Conservation (phyloP, 2,329 filamentous ascomycete species). For the Hirsutella minnesotensis region DNA sequence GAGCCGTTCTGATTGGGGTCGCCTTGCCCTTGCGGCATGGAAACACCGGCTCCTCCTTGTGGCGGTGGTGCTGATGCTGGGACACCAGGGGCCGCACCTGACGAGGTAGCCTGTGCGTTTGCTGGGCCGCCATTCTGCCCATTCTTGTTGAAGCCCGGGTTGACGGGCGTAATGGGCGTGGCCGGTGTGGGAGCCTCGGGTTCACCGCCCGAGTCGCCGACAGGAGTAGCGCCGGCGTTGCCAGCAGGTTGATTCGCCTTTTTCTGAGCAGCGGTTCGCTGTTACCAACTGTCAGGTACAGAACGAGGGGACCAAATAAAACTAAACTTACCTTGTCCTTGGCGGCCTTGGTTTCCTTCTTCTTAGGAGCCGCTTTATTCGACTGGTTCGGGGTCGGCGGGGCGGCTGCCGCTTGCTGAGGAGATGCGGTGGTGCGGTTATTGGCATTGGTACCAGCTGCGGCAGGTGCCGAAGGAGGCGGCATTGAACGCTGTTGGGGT, state of each 20-base stretch:
- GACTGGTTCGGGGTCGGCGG: conserved; percentile 66
- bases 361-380: conserved; percentile 66
- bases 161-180: conserved; percentile 52
- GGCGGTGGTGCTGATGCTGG: conserved; percentile 19
- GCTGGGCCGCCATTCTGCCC: conserved; percentile 15
- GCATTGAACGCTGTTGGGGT: conserved; percentile 62
- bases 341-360: conserved; percentile 56
- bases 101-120: conserved; percentile 14
- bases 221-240: conserved; percentile 38
- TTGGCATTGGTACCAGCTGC: conserved; percentile 35
- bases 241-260: conserved; percentile 46
- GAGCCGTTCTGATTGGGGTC: conserved; percentile 34
- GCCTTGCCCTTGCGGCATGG: conserved; percentile 30
- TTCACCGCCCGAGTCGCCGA: conserved; percentile 42
- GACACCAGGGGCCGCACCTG: conserved; percentile 16
- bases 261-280: conserved; percentile 46
- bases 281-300: conserved; percentile 11
- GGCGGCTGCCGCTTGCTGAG: conserved; percentile 51
- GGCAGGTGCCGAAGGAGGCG: conserved; percentile 50
- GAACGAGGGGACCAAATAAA: neutral
- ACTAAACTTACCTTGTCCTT: conserved; percentile 52
- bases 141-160: conserved; percentile 31
- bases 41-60: conserved; percentile 22
- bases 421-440: conserved; percentile 45
- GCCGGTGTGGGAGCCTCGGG: conserved; percentile 48